Base-by-base conservation (phyloP, 306 rosid species). In the Acacia acuminata region DNA sequence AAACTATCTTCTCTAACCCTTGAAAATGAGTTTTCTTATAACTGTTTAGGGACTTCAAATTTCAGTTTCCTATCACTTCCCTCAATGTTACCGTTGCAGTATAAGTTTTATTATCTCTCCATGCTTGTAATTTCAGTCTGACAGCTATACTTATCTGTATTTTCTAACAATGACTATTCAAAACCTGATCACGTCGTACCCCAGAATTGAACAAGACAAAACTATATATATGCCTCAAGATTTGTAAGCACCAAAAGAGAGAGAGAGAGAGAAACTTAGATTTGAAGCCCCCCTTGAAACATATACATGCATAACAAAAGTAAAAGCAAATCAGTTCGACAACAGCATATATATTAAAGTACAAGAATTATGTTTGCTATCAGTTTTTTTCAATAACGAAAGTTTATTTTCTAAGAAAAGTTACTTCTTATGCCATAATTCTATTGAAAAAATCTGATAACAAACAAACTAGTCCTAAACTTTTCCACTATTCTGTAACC, bases 131-230 rank as follows among this genome's bases (percentile, higher is more conserved):
- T 61, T 60, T 22, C 66, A 60, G 66, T 12, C 34, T 22, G 66
- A 60, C 32, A 24, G 66, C 34, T 24, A 60, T 24, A 56, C n/a
- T 22, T 56, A 8, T n/a, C 30, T n/a, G 14, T 30, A 56, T 56
- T 20, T 56, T 56, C 13, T 22, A 56, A 56, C 13, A 56, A 56
- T 3, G 30, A 8, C 64, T 60, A 60, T 22, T 60, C 66, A 22
- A 60, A 60, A 24, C 17, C 36, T 13, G 69, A 30, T 63, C 69
- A 27, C 5, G 9, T 4, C 19, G 10, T 27, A 5, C 40, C 17
- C 40, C n/a, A 65, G 63, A 69, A 60, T 63, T 40, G 64, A 84
- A 73, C 47, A 78, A 43, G 76, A 24, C 27, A 25, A 32, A 63
- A 63, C 42, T 12, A 43, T 43, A 43, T 43, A 43, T 43, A 43